phyloP scores from a whole-genome alignment of 331 rosid species.

The Arachis monticola region DNA sequence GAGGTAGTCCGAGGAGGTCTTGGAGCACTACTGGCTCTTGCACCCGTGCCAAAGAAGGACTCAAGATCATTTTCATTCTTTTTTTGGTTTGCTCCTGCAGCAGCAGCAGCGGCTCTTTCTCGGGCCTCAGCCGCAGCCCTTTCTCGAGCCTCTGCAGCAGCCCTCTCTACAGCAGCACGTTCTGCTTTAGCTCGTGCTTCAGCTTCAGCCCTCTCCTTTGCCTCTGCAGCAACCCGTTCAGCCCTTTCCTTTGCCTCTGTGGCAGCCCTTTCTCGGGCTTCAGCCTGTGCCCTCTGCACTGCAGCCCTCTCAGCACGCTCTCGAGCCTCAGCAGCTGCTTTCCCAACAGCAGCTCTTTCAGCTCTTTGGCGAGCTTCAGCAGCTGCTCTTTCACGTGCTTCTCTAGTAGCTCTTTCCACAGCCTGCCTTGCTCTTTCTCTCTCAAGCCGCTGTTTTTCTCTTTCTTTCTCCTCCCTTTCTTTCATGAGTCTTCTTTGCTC shows the following conservation, averaged over 20 bases:
- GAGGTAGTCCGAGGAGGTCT: constrained; percentile 86
- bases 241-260: constrained; percentile 83
- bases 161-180: constrained; percentile 83
- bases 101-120: constrained; percentile 77
- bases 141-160: constrained; percentile 82
- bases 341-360: constrained; percentile 86
- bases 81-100: constrained; percentile 86
- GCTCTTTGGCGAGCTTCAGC: constrained; percentile 85
- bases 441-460: constrained; percentile 66
- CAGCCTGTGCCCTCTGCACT: constrained; percentile 93
- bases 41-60: constrained; percentile 71
- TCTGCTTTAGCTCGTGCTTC: constrained; percentile 82
- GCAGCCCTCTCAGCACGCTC: constrained; percentile 98
- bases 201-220: constrained; percentile 77
- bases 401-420: constrained; percentile 98
- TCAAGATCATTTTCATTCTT: constrained; percentile 85
- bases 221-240: constrained; percentile 77
- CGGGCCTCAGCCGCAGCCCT: constrained; percentile 81
- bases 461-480: constrained; percentile 83
- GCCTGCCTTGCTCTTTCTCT: constrained; percentile 85
- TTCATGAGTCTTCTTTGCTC: constrained; percentile 66
- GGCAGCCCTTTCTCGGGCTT: constrained; percentile 99
- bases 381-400: constrained; percentile 98
- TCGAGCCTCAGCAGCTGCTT: constrained; percentile 91
- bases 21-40: constrained; percentile 85